Evolutionary conservation across 2,329 filamentous ascomycete species (phyloP), one percentile per base, ranked within the genome.

Genomic region (Clarireedia hainanense): DNA sequence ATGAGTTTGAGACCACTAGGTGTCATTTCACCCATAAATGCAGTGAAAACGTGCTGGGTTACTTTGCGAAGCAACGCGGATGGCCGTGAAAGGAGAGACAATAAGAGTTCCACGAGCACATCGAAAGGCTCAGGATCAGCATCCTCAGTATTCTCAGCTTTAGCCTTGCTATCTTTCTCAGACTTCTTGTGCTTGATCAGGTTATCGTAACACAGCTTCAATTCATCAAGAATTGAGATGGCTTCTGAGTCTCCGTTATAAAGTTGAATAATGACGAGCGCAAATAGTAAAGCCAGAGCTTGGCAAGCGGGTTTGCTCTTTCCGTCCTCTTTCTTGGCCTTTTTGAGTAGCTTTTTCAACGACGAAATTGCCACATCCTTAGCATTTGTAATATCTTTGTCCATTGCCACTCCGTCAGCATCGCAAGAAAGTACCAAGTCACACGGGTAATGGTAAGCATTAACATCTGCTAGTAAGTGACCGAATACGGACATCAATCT

Each of bases 211-310:
- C 87, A 91, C 57, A 86, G 76, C 61, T 86, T 81, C n/a, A 96
- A 77, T 63, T 96, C 92, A 53, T 88, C 81, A 7, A 96, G 75
- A 59, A 94, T 85, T 49, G 86, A 84, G 23, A 96, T 80, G 0
- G 91, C 89, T 67, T 97, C 94, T 0, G 87, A 78, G 57, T 96
- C 91, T 24, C 90, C 89, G 65, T 92, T 91, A 73, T 96, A 96
- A 7, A 96, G 79, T 69, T 96, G 90, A 55, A 97, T 77, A 14
- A 96, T 81, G 0, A 90, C 87, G 52, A 96, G 80, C 0, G 89
- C 85, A 68, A 95, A 90, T 1, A 97, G 79, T 37, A 96, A 77
- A 20, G 86, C 85, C 57, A 96, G 80, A 0, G 88, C 88, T 58
- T 84, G 83, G 15, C 75, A 51, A 23, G 64, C 61, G 27, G 61